A percentile compares a stretch with the other conserved stretches of the same genome.
These are phyloP conservation scores for Fallopia convolvulus DNA, from an alignment of 148 eudicot species.

Conservation along the genomic window DNA sequence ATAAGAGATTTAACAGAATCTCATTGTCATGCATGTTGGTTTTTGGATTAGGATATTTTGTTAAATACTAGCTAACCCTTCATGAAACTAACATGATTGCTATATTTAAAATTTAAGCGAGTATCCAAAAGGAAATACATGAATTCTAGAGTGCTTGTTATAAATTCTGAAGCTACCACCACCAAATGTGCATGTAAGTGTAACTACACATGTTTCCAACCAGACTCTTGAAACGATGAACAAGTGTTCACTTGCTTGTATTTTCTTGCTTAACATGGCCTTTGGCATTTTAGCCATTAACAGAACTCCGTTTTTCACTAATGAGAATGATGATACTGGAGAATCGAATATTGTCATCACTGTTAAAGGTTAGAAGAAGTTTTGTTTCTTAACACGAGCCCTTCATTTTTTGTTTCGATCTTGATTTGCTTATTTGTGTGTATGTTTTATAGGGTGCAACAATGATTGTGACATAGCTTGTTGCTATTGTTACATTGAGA, in stretches of 20 bases:
- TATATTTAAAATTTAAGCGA: not conserved
- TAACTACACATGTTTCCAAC: not conserved
- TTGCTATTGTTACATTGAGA: conserved; percentile 50
- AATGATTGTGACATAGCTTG: conserved; percentile 54
- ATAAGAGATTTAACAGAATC: too few species aligned
- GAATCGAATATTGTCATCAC: not conserved
- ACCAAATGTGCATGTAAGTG: not conserved
- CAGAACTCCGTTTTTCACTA: not conserved
- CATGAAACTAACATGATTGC: conserved; percentile 1
- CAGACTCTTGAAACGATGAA: not conserved
- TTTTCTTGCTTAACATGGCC: not conserved
- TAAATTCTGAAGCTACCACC: not conserved
- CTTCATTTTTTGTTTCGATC: not conserved
- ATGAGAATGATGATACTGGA: not conserved
- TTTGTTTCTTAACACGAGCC: not conserved
- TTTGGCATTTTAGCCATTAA: not conserved
- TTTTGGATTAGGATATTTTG: too few species aligned
- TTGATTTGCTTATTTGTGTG: not conserved
- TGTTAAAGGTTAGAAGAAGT: not conserved
- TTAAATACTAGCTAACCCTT: not conserved
- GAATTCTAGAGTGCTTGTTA: not conserved
- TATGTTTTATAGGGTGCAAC: conserved; percentile 40
- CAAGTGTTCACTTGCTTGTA: not conserved
- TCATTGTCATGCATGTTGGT: too few species aligned
- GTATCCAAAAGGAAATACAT: not conserved